These are phyloP conservation scores for Cytospora schulzeri DNA, from an alignment of 2,329 filamentous ascomycete genomes.

Conservation along the genomic window DNA sequence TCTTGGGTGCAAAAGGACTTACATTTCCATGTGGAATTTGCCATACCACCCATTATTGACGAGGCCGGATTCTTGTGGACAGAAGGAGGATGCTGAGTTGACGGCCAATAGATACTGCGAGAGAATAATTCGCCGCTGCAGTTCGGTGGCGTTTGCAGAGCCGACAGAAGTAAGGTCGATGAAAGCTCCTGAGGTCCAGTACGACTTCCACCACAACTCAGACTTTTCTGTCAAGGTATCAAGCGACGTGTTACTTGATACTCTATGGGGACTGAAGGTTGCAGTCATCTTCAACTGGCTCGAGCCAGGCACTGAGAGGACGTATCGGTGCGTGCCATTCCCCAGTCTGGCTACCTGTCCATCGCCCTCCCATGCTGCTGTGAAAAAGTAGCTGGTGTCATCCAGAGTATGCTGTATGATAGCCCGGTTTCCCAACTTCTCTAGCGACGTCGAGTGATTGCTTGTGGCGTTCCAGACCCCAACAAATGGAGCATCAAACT, in stretches of 20 bases:
- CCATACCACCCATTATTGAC: conserved; percentile 60
- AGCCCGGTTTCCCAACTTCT: conserved; percentile 35
- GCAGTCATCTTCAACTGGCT: conserved; percentile 37
- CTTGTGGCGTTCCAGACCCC: conserved; percentile 52
- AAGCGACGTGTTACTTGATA: conserved; percentile 32
- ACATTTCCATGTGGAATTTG: conserved; percentile 58
- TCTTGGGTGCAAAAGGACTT: no score
- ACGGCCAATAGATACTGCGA: conserved; percentile 57
- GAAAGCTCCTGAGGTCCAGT: conserved; percentile 55
- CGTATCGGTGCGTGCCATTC: conserved; percentile 46
- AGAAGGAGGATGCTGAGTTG: conserved; percentile 52
- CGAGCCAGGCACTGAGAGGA: conserved; percentile 36
- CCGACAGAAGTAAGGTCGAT: conserved; percentile 48
- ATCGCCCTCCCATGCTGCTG: conserved; percentile 41
- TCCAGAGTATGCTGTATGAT: conserved; percentile 48
- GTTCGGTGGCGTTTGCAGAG: conserved; percentile 47
- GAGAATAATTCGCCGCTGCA: conserved; percentile 55
- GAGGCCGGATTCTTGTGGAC: conserved; percentile 49
- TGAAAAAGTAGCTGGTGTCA: conserved; percentile 45
- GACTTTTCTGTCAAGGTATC: conserved; percentile 37
- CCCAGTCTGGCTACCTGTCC: conserved; percentile 39
- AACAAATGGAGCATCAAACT: conserved; percentile 58
- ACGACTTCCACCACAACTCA: conserved; percentile 48
- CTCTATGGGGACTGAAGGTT: conserved; percentile 37
- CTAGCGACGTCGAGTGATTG: conserved; percentile 45